These are phyloP conservation scores for Pseudogymnoascus sp. DNA, from an alignment of 2,329 filamentous ascomycete species.

Conservation along the genomic window DNA sequence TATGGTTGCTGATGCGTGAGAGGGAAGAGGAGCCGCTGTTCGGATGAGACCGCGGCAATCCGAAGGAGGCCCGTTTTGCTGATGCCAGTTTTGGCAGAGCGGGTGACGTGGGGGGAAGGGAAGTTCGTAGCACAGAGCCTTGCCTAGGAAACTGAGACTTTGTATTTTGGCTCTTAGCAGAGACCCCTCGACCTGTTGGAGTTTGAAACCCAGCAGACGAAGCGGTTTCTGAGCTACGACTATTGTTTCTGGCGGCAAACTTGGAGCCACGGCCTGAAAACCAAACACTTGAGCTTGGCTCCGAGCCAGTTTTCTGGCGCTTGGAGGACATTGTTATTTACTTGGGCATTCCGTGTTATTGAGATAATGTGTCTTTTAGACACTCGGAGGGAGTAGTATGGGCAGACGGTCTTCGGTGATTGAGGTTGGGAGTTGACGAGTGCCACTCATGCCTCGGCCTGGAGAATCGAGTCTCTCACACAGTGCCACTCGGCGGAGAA, in stretches of 20 bases:
- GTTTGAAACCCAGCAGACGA: conserved; percentile 7
- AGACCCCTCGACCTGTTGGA: neutral
- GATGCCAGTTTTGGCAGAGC: conserved; percentile 14
- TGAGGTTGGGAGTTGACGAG: neutral
- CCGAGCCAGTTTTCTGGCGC: neutral
- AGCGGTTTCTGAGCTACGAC: neutral
- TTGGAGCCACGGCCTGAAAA: neutral
- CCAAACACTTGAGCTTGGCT: neutral
- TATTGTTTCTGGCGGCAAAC: neutral
- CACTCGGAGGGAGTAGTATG: neutral
- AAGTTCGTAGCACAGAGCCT: conserved; percentile 17
- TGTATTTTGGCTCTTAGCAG: neutral
- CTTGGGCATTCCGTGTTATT: neutral
- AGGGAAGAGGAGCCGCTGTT: neutral
- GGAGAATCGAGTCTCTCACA: neutral
- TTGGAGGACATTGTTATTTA: neutral
- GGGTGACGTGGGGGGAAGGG: conserved; percentile 16
- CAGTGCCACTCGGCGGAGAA: neutral
- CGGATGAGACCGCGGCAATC: conserved; percentile 12
- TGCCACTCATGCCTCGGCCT: neutral
- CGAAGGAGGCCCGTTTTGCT: conserved; percentile 19
- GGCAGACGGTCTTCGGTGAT: neutral
- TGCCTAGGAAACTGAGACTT: conserved; percentile 15
- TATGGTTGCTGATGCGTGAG: neutral
- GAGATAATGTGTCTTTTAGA: neutral